phyloP scores from a whole-genome alignment of 148 eudicot species.

The Dianthus caryophyllus region DNA sequence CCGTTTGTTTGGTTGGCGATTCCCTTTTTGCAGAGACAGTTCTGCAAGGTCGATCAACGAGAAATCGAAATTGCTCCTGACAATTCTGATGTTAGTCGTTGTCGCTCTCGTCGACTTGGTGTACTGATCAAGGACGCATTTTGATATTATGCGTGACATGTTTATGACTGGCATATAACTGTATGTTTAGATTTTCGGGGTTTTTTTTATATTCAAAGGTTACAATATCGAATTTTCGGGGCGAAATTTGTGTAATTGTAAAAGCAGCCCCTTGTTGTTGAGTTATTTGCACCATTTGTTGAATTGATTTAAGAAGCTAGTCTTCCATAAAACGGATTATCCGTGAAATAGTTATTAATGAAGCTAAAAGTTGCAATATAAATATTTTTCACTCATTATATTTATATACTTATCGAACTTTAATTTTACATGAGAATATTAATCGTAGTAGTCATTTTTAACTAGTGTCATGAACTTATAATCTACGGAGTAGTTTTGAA shows the following conservation, averaged over 20 bases:
- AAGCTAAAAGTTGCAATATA: too few species aligned
- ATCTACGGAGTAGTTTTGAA: too few species aligned
- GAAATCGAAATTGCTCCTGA: constrained; percentile 26
- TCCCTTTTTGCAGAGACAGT: constrained; percentile 24
- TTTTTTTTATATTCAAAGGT: constrained; percentile 20
- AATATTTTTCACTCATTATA: too few species aligned
- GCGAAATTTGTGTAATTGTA: constrained; percentile 25
- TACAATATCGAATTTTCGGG: constrained; percentile 15
- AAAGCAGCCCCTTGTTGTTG: constrained; percentile 20
- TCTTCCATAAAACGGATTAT: too few species aligned
- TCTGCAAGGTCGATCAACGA: constrained; percentile 22
- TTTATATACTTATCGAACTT: too few species aligned
- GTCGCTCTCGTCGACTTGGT: constrained; percentile 16
- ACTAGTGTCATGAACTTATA: too few species aligned
- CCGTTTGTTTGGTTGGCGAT: neutral
- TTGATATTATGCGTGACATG: neutral
- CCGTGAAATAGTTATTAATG: too few species aligned
- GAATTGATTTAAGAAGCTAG: too few species aligned
- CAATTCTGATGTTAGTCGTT: constrained; percentile 29
- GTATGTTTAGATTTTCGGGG: neutral
- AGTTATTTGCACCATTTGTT: constrained; percentile 7
- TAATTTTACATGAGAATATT: too few species aligned
- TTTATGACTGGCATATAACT: constrained; percentile 8
- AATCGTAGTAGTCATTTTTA: too few species aligned
- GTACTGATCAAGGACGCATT: constrained; percentile 4